phyloP scores from a whole-genome alignment of 2,329 filamentous ascomycete species.

The Mollisiaceae sp. region DNA sequence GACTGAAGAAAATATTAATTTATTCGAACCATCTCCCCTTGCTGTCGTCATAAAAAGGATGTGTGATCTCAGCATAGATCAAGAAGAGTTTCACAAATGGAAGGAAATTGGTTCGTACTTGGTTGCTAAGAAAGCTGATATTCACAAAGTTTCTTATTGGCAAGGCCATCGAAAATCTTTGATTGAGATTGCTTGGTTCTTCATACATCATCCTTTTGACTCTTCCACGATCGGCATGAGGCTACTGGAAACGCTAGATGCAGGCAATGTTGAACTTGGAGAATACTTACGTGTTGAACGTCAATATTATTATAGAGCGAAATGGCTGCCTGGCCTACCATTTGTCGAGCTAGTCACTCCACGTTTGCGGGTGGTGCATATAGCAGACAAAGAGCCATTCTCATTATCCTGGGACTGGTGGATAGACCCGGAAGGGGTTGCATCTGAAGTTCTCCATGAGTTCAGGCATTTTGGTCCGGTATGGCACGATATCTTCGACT shows the following conservation, averaged over 20 bases:
- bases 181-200: not conserved
- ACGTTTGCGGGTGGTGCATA: not conserved
- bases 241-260: not conserved
- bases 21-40: not conserved
- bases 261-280: not conserved
- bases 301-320: not conserved
- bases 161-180: not conserved
- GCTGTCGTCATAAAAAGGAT: not conserved
- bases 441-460: slow-evolving; percentile 13
- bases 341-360: not conserved
- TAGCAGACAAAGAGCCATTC: not conserved
- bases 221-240: not conserved
- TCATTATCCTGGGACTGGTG: slow-evolving; percentile 18
- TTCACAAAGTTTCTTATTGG: not conserved
- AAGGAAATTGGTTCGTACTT: not conserved
- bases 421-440: slow-evolving; percentile 9
- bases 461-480: slow-evolving; percentile 3
- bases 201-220: not conserved
- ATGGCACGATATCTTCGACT: not conserved
- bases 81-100: not conserved
- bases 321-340: too few relatives aligned
- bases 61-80: not conserved
- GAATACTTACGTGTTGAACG: not conserved
- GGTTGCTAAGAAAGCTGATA: not conserved
- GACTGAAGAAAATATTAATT: slow-evolving; percentile 7